phyloP scores from a whole-genome alignment of 805 yeast genomes.

The Priceomyces carsonii region DNA sequence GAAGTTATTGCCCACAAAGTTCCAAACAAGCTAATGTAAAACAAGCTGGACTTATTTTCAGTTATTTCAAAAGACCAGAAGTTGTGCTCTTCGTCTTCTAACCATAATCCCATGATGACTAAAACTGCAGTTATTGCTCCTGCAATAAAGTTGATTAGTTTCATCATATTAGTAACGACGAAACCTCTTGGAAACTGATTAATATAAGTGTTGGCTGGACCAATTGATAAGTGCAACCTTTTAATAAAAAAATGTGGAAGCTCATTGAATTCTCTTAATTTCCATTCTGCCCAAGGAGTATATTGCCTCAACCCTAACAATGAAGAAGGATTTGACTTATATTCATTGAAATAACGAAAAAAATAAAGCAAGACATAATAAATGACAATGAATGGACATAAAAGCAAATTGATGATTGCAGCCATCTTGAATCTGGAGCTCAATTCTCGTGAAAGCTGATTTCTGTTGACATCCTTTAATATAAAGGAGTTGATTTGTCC shows the following conservation, averaged over 20 bases:
- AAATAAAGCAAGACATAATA: slow-evolving; percentile 84
- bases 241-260: slow-evolving; percentile 83
- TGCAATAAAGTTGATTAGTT: slow-evolving; percentile 57
- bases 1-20: slow-evolving; percentile 84
- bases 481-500: slow-evolving; percentile 79
- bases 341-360: slow-evolving; percentile 90
- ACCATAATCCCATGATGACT: slow-evolving; percentile 58
- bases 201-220: slow-evolving; percentile 79
- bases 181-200: slow-evolving; percentile 88
- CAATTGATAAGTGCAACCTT: slow-evolving; percentile 73
- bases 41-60: slow-evolving; percentile 75
- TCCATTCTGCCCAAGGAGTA: slow-evolving; percentile 95
- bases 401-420: slow-evolving; percentile 76
- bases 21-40: slow-evolving; percentile 87
- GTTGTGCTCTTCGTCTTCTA: slow-evolving; percentile 79
- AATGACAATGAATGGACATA: slow-evolving; percentile 83
- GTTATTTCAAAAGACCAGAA: slow-evolving; percentile 88
- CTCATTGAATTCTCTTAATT: slow-evolving; percentile 90
- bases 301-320: slow-evolving; percentile 73
- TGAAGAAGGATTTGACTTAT: slow-evolving; percentile 81
- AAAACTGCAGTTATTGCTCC: slow-evolving; percentile 91
- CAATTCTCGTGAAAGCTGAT: slow-evolving; percentile 65
- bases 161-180: slow-evolving; percentile 36
- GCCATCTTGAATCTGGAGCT: slow-evolving; percentile 82
- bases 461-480: slow-evolving; percentile 69